These are phyloP conservation scores for Phytophthora sp. DNA, from an alignment of 352 stramenopile genomes.

Conservation along the genomic window DNA sequence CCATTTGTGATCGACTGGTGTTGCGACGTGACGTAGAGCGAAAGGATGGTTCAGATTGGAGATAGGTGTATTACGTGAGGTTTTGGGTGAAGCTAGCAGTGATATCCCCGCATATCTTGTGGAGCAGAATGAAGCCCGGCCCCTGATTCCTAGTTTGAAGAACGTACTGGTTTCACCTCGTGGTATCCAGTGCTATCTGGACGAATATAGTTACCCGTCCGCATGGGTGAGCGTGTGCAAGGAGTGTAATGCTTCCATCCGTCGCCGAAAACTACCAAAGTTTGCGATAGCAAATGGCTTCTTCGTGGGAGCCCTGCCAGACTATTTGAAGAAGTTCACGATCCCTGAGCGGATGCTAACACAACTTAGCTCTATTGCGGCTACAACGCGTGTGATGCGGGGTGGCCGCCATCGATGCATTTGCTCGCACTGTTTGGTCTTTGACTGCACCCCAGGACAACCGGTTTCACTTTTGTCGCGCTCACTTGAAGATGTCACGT, in stretches of 20 bases:
- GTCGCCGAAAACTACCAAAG: not conserved
- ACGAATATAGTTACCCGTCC: not conserved
- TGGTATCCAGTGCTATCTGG: not conserved
- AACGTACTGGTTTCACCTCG: conserved; percentile 1
- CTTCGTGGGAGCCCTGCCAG: not conserved
- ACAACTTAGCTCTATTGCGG: not conserved
- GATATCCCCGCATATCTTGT: not conserved
- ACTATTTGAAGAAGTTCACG: not conserved
- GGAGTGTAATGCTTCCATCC: conserved; percentile 1
- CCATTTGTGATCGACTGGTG: not conserved
- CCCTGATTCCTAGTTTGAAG: not conserved
- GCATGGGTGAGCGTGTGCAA: conserved; percentile 5
- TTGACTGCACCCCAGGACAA: conserved; percentile 5
- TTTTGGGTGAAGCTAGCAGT: not conserved
- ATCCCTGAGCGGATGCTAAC: conserved; percentile 7
- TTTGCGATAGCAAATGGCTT: conserved; percentile 16
- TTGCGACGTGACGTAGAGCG: not conserved
- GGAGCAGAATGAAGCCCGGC: not conserved
- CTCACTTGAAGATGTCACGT: too few species aligned
- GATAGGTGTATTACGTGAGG: not conserved
- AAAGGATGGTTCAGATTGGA: not conserved
- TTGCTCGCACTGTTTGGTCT: conserved; percentile 3
- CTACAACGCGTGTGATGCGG: conserved; percentile 8
- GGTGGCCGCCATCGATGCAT: conserved; percentile 6
- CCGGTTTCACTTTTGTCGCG: too few species aligned